Base-by-base conservation (phyloP, 2,329 filamentous ascomycete species). In the Tolypocladium inflatum region DNA sequence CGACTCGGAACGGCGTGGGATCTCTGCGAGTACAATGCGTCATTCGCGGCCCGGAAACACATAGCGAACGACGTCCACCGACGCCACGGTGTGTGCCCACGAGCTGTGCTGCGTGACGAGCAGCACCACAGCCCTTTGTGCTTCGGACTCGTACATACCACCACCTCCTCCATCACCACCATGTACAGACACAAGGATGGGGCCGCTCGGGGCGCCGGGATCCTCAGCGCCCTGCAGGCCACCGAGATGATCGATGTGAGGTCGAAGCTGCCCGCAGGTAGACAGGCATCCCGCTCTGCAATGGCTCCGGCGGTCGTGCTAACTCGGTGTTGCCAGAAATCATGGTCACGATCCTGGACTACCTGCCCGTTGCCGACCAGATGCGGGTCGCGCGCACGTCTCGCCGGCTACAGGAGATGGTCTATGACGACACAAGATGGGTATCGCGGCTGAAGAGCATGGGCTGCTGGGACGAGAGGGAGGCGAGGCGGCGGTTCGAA, bases 341-440 rank as follows among this genome's bases (percentile, higher is more conserved):
- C 64, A 84, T 97, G 65, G 88, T 88, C 37, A 82, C 86, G 0
- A 91, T 99, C 64, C 83, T 99, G 68, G 91, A 97, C 70, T 91
- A 95, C 75, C 84, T 97, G 43, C 88, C 90, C 43, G 82, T 96
- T 35, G 78, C 87, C 60, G 93, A 97, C 71, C 86, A 96, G 67
- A 83, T 97, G 70, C 85, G 86, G 64, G 93, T 91, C 69, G 93
- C 94, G 51, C 86, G 88, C 62, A 86, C 89, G 30, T 96, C 91
- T 59, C 88, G 84, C 68, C 89, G 90, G 60, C 84, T 97, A 81
- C 88, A 89, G 69, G 94, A 99, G 74, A 99, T 99, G 92, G 92
- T 97, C 3, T 99, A 97, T 74, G 94, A 99, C 71, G 94, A 99
- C 72, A 90, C 91, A 55, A 83, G 93, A 76, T 99, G 94, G 94